phyloP scores from a whole-genome alignment of 2,329 filamentous ascomycete genomes.

The Byssoonygena ceratinophila region DNA sequence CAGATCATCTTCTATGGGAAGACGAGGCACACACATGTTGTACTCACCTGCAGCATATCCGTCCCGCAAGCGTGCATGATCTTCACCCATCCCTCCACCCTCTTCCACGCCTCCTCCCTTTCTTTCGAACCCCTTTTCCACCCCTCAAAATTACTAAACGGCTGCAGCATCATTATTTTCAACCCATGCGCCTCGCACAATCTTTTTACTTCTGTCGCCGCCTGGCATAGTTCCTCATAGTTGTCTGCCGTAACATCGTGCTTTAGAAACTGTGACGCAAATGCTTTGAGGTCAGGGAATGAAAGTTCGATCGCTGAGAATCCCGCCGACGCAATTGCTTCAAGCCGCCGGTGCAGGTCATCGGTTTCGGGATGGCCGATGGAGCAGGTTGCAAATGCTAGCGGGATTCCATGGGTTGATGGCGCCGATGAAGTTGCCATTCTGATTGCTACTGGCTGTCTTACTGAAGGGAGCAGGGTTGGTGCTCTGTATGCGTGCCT shows the following conservation, averaged over 20 bases:
- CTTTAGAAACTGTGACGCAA: slow-evolving; percentile 45
- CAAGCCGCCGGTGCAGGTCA: slow-evolving; percentile 31
- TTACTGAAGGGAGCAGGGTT: background rate
- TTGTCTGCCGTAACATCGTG: slow-evolving; percentile 47
- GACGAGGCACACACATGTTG: too few species aligned
- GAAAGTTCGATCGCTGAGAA: slow-evolving; percentile 61
- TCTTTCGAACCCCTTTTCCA: slow-evolving; percentile 52
- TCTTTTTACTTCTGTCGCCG: slow-evolving; percentile 45
- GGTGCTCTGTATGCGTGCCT: background rate
- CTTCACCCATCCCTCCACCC: slow-evolving; percentile 56
- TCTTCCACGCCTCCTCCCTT: slow-evolving; percentile 51
- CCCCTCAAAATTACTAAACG: slow-evolving; percentile 67
- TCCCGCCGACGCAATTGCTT: slow-evolving; percentile 32
- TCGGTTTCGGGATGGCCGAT: slow-evolving; percentile 29
- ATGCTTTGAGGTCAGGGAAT: slow-evolving; percentile 60
- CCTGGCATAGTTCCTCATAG: slow-evolving; percentile 47
- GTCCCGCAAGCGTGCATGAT: slow-evolving; percentile 62
- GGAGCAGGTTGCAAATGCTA: slow-evolving; percentile 36
- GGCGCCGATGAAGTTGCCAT: background rate
- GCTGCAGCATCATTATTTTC: slow-evolving; percentile 60
- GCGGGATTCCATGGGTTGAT: slow-evolving; percentile 22
- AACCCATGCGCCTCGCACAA: slow-evolving; percentile 47
- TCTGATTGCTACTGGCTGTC: background rate
- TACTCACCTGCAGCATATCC: slow-evolving; percentile 58
- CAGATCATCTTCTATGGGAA: too few species aligned